Percentiles rank a stretch among this genome's conserved stretches.
phyloP scores from a whole-genome alignment of 345 rosid species.

The Murraya paniculata region DNA sequence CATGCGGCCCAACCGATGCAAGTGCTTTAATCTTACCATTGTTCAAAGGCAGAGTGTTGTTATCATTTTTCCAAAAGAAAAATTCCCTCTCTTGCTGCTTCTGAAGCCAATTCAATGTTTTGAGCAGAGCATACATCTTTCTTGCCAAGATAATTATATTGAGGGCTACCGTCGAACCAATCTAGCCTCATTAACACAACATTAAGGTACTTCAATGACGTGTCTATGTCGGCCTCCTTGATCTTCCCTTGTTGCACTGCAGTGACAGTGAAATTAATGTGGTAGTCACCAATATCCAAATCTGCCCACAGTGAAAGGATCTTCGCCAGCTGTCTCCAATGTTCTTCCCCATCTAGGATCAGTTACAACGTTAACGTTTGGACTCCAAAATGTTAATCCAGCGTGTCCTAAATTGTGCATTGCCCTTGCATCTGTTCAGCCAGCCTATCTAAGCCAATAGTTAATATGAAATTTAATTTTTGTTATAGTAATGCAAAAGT shows the following conservation, averaged over 20 bases:
- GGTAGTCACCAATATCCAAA: constrained; percentile 58
- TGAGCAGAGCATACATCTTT: constrained; percentile 29
- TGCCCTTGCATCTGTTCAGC: no score
- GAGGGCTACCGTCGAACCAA: constrained; percentile 49
- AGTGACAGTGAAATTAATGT: constrained; percentile 22
- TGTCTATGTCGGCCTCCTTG: constrained; percentile 31
- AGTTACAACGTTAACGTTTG: no score
- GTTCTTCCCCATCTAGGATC: no score
- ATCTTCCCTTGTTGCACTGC: constrained; percentile 45
- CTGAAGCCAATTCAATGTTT: constrained; percentile 41
- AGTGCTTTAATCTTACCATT: constrained; percentile 9
- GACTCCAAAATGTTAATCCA: no score
- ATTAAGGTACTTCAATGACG: constrained; percentile 26
- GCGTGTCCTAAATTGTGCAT: no score
- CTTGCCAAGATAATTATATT: constrained; percentile 28
- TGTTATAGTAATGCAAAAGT: no score
- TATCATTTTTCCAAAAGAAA: constrained; percentile 47
- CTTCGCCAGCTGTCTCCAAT: no score
- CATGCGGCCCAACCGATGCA: constrained; percentile 51
- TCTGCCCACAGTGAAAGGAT: no score
- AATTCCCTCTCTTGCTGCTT: constrained; percentile 59
- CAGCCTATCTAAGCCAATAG: constrained; percentile 17
- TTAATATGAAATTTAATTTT: not conserved
- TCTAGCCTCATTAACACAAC: constrained; percentile 63
- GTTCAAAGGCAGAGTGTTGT: constrained; percentile 29